phyloP scores from a whole-genome alignment of 345 rosid genomes.

The Aquilaria sinensis region DNA sequence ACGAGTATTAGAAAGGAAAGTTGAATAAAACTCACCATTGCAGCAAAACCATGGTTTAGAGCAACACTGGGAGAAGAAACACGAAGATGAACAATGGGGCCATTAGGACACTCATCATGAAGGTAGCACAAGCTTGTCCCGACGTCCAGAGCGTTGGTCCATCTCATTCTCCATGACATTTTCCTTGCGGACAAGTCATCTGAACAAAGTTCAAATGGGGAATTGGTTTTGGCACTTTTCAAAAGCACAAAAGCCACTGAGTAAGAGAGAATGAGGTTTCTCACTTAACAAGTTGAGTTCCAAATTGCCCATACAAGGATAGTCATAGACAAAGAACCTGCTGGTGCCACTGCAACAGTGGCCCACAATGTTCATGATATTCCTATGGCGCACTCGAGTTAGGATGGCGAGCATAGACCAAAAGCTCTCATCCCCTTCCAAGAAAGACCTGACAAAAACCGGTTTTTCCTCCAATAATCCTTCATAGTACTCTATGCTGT shows the following conservation, averaged over 20 bases:
- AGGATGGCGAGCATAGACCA: constrained; percentile 39
- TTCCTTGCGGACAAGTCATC: constrained; percentile 25
- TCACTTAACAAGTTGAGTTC: neutral
- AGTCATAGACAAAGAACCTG: constrained; percentile 28
- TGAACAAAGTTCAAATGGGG: constrained; percentile 1
- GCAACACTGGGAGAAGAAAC: constrained; percentile 27
- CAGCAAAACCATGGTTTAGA: constrained; percentile 21
- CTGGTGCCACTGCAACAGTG: constrained; percentile 31
- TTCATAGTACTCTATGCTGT: constrained; percentile 15
- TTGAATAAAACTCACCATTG: constrained; percentile 25
- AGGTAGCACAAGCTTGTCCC: constrained; percentile 42
- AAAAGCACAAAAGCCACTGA: constrained; percentile 8
- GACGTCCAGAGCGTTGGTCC: constrained; percentile 38
- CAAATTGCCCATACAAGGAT: constrained; percentile 28
- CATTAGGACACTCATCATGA: constrained; percentile 45
- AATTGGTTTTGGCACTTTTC: constrained; percentile 9
- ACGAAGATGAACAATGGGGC: constrained; percentile 37
- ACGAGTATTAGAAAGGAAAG: neutral
- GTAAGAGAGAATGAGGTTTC: no score
- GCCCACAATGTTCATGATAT: constrained; percentile 37
- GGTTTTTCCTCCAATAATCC: constrained; percentile 10
- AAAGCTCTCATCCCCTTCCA: constrained; percentile 27
- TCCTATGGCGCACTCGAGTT: constrained; percentile 31
- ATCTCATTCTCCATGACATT: constrained; percentile 43
- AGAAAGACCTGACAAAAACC: neutral